Conservation (phyloP, 176 grass and related monocot species). For the Musa acuminata region DNA sequence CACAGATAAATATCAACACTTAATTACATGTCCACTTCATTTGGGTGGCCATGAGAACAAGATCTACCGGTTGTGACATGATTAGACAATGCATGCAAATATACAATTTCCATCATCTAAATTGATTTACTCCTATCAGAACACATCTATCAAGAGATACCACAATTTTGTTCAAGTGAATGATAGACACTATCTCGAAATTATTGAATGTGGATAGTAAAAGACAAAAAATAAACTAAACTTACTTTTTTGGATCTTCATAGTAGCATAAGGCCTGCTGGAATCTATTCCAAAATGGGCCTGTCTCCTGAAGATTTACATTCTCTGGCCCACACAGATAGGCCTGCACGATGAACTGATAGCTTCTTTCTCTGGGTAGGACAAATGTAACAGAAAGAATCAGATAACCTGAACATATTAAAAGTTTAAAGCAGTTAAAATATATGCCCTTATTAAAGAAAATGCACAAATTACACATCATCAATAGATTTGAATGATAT, state of each 20-base stretch:
- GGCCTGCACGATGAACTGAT: slow-evolving; percentile 89
- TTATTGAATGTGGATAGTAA: background rate
- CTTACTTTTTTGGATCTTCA: slow-evolving; percentile 73
- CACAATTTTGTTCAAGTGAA: background rate
- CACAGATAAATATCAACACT: background rate
- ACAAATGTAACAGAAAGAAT: slow-evolving; percentile 1
- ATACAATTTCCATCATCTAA: too few species aligned
- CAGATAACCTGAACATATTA: background rate
- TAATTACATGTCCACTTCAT: background rate
- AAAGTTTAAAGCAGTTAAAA: background rate
- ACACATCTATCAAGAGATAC: background rate
- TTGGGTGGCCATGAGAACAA: background rate
- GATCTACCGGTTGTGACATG: background rate
- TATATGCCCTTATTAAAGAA: background rate
- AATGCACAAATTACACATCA: background rate
- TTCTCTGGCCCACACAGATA: slow-evolving; percentile 81
- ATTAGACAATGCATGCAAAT: background rate
- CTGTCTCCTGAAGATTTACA: slow-evolving; percentile 91
- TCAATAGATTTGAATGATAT: background rate
- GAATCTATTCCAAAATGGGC: slow-evolving; percentile 71
- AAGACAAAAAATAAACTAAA: background rate
- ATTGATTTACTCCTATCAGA: background rate
- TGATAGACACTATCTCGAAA: background rate
- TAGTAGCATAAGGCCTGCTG: slow-evolving; percentile 58
- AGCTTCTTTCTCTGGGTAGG: slow-evolving; percentile 45